Evolutionary conservation across 495 filamentous ascomycete species (phyloP).

Genomic region (Cercophora sp.): DNA sequence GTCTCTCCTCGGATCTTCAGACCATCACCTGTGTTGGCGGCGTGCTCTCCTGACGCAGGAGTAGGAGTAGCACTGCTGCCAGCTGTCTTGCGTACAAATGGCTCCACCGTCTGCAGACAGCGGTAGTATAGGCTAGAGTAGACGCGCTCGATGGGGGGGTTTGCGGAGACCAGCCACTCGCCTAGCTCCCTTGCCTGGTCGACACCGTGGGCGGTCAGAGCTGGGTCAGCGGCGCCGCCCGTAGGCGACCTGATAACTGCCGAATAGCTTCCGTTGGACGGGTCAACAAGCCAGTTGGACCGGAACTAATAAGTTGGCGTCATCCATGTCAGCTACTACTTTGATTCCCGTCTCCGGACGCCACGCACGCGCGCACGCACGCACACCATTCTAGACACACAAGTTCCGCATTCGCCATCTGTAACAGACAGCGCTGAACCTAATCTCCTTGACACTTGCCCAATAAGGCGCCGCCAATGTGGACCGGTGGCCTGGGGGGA

Average conservation of each 20-base stretch:
- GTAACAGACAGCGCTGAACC: neutral
- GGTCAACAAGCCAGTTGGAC: constrained; percentile 80
- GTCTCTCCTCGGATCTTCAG: constrained; percentile 61
- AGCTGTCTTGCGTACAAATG: constrained; percentile 56
- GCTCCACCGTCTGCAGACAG: constrained; percentile 82
- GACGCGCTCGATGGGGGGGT: constrained; percentile 67
- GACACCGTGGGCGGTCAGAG: constrained; percentile 79
- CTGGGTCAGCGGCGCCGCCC: constrained; percentile 79
- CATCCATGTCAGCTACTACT: too few species aligned
- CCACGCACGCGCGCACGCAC: neutral
- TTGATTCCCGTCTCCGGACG: constrained; percentile 2
- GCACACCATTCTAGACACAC: neutral
- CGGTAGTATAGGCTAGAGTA: constrained; percentile 89
- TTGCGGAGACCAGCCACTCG: constrained; percentile 52
- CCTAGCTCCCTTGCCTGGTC: constrained; percentile 79
- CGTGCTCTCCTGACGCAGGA: neutral
- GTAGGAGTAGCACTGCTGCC: constrained; percentile 19
- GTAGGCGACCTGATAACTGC: constrained; percentile 71
- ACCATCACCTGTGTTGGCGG: neutral
- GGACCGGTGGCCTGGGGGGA: too few species aligned
- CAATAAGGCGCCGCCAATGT: too few species aligned
- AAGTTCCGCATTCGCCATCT: neutral
- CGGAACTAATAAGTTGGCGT: constrained; percentile 70
- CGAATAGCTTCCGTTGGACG: constrained; percentile 68
- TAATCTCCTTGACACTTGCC: neutral